These are phyloP conservation scores for Globisporangium heterothallicum DNA, from an alignment of 352 stramenopile species.

Conservation along the genomic window DNA sequence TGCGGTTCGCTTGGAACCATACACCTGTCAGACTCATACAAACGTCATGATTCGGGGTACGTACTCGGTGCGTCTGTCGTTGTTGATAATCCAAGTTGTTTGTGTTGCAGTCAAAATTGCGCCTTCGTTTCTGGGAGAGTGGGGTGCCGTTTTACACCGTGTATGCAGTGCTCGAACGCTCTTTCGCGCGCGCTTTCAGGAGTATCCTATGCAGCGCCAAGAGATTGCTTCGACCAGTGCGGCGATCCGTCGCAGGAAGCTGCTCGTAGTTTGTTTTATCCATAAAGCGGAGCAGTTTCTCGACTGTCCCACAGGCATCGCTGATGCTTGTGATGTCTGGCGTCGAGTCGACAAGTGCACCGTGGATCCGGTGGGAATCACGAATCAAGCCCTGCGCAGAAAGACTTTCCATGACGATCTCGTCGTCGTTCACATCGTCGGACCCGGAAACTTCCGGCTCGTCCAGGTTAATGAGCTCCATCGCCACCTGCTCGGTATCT, in stretches of 20 bases:
- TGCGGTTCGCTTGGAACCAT: too few relatives aligned
- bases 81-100: too few relatives aligned
- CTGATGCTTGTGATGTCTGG: slow-evolving; percentile 26
- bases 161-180: slow-evolving; percentile 22
- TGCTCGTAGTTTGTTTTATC: slow-evolving; percentile 15
- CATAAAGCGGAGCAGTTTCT: slow-evolving; percentile 46
- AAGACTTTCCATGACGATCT: slow-evolving; percentile 58
- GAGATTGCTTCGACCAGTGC: slow-evolving; percentile 34
- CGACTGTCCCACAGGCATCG: slow-evolving; percentile 34
- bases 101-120: too few relatives aligned
- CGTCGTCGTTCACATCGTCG: slow-evolving; percentile 35
- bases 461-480: slow-evolving; percentile 41
- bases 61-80: too few relatives aligned
- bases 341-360: slow-evolving; percentile 12
- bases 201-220: slow-evolving; percentile 48
- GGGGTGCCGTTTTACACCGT: slow-evolving; percentile 12
- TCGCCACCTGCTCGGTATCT: slow-evolving; percentile 21
- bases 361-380: slow-evolving; percentile 27
- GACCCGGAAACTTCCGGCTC: slow-evolving; percentile 21
- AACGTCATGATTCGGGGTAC: too few relatives aligned
- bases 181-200: slow-evolving; percentile 38
- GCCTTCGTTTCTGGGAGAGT: too few relatives aligned
- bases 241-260: slow-evolving; percentile 26
- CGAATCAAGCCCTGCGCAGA: slow-evolving; percentile 46
- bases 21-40: too few relatives aligned